Percentiles rank a stretch among this genome's conserved stretches.
Conservation (phyloP, 2,329 filamentous ascomycete species). For the Raffaelea arxii region DNA sequence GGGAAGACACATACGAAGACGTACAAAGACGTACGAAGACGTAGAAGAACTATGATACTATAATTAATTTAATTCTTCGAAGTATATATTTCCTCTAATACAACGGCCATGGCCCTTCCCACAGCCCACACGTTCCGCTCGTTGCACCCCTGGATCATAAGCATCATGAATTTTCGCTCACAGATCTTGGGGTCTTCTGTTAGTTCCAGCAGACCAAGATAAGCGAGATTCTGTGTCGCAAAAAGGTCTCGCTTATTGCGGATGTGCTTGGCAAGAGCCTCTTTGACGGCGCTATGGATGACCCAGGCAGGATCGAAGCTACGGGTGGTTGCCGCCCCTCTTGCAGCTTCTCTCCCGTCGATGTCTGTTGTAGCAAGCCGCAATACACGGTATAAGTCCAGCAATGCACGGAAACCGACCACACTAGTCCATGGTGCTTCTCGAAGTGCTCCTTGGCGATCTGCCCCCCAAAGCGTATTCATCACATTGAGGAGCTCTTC, state of each 20-base stretch:
- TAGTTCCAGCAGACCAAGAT: slow-evolving; percentile 5
- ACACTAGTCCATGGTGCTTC: slow-evolving; percentile 5
- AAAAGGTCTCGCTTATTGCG: neutral
- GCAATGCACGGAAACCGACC: slow-evolving; percentile 3
- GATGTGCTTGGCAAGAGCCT: slow-evolving; percentile 1
- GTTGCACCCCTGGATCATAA: slow-evolving; percentile 6
- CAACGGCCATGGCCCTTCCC: neutral
- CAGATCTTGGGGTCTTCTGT: slow-evolving; percentile 4
- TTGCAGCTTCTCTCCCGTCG: neutral
- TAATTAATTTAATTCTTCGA: too few species aligned
- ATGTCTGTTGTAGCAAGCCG: slow-evolving; percentile 5
- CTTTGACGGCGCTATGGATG: slow-evolving; percentile 1
- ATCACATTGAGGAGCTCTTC: slow-evolving; percentile 3
- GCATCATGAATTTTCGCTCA: slow-evolving; percentile 7
- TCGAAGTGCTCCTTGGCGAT: neutral
- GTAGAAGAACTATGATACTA: too few species aligned
- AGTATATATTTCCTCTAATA: slow-evolving; percentile 3
- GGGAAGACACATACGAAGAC: too few species aligned
- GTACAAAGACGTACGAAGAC: too few species aligned
- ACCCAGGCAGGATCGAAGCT: slow-evolving; percentile 3
- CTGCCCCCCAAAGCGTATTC: slow-evolving; percentile 2
- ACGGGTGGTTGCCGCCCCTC: neutral
- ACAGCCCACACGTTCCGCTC: slow-evolving; percentile 6
- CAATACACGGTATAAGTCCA: slow-evolving; percentile 5
- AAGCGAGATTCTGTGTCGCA: slow-evolving; percentile 1